These are phyloP conservation scores for Vaucheria bursata DNA, from an alignment of 352 stramenopile genomes.

Conservation along the genomic window DNA sequence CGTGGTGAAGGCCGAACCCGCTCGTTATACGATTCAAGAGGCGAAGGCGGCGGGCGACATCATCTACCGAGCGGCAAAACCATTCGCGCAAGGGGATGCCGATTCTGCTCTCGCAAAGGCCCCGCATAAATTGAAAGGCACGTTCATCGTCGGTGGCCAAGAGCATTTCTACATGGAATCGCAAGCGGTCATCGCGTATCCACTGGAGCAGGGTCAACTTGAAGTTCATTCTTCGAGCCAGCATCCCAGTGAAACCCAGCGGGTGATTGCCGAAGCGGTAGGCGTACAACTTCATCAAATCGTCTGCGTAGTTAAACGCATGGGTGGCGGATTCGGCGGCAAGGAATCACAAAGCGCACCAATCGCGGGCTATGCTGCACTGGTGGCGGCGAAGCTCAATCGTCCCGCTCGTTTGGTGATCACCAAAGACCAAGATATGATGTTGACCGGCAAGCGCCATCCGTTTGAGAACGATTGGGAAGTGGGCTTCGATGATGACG, in stretches of 20 bases:
- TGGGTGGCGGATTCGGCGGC: background rate
- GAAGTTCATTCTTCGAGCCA: background rate
- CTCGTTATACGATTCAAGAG: background rate
- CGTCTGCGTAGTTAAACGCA: background rate
- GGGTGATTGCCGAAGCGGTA: background rate
- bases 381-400: background rate
- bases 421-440: slow-evolving; percentile 3
- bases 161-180: slow-evolving; percentile 5
- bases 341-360: background rate
- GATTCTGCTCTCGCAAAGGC: background rate
- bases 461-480: slow-evolving; percentile 1
- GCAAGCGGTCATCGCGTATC: background rate
- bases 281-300: background rate
- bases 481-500: background rate
- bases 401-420: background rate
- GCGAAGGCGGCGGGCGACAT: background rate
- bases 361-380: background rate
- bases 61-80: background rate
- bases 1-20: background rate
- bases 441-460: background rate
- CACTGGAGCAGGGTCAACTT: background rate
- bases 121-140: background rate
- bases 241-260: slow-evolving; percentile 1
- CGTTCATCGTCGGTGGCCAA: background rate
- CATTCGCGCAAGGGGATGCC: background rate